Conservation (phyloP, 805 yeast species). For the Monosporozyma yasuniensis region DNA sequence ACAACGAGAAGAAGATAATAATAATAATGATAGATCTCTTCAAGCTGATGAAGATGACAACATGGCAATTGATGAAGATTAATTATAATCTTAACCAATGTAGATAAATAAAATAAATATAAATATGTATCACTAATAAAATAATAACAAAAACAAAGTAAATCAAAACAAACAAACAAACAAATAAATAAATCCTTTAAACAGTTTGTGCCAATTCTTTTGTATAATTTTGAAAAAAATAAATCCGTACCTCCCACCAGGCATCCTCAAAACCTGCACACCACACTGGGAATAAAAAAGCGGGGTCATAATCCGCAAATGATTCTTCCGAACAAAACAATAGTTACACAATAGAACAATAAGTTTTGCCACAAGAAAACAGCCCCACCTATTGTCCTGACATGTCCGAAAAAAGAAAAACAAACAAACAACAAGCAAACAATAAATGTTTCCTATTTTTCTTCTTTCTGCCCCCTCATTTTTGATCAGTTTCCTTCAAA, state of each 20-base stretch:
- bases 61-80: background rate
- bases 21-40: no score
- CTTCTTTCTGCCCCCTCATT: no score
- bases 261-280: no score
- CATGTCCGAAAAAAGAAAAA: no score
- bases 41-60: background rate
- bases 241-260: no score
- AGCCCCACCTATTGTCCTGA: no score
- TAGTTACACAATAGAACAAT: background rate
- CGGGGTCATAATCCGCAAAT: background rate
- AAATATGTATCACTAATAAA: background rate
- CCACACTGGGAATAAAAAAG: background rate
- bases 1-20: background rate
- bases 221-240: no score
- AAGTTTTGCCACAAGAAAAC: background rate
- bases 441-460: no score
- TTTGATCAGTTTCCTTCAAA: no score
- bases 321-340: background rate
- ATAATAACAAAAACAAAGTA: background rate
- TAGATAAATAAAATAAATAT: background rate
- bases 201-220: no score
- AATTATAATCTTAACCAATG: background rate
- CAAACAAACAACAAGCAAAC: no score
- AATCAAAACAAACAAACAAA: background rate
- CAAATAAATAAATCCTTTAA: no score